Evolutionary conservation across 305 asterid species (phyloP).

Genomic region (Solanum hybrid): DNA sequence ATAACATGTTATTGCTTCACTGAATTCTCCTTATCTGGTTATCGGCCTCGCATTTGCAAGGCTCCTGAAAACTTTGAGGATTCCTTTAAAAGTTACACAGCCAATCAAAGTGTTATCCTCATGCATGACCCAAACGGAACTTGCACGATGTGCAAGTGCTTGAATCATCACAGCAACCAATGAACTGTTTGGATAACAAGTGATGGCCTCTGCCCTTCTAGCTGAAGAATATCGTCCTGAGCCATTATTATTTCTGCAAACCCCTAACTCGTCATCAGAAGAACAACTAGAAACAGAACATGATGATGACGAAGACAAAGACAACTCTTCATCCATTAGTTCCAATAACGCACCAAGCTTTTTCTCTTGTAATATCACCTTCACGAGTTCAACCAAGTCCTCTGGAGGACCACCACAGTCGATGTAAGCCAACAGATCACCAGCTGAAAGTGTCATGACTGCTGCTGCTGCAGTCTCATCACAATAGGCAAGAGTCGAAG

Average conservation of each 20-base stretch:
- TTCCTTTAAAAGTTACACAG: constrained; percentile 45
- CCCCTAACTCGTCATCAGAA: constrained; percentile 42
- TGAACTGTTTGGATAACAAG: constrained; percentile 57
- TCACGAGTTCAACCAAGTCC: constrained; percentile 47
- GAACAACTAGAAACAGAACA: constrained; percentile 17
- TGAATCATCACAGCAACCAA: constrained; percentile 75
- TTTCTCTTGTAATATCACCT: constrained; percentile 46
- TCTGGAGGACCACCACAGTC: constrained; percentile 83
- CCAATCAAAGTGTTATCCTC: constrained; percentile 57
- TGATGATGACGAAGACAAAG: constrained; percentile 12
- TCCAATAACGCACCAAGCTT: constrained; percentile 51
- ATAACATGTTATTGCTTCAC: background rate
- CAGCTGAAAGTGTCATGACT: constrained; percentile 50
- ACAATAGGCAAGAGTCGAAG: constrained; percentile 52
- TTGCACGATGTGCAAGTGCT: constrained; percentile 62
- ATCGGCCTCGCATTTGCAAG: constrained; percentile 6
- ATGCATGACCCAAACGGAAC: constrained; percentile 70
- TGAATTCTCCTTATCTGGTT: constrained; percentile 8
- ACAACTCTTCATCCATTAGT: constrained; percentile 41
- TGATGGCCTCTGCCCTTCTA: constrained; percentile 58
- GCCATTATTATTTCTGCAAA: constrained; percentile 27
- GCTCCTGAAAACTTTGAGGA: constrained; percentile 43
- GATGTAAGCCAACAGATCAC: constrained; percentile 71
- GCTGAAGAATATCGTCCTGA: constrained; percentile 33
- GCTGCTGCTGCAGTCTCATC: constrained; percentile 69